These are phyloP conservation scores for Kwoniella bestiolae DNA, from an alignment of 768 basidiomycete genomes.

Conservation along the genomic window DNA sequence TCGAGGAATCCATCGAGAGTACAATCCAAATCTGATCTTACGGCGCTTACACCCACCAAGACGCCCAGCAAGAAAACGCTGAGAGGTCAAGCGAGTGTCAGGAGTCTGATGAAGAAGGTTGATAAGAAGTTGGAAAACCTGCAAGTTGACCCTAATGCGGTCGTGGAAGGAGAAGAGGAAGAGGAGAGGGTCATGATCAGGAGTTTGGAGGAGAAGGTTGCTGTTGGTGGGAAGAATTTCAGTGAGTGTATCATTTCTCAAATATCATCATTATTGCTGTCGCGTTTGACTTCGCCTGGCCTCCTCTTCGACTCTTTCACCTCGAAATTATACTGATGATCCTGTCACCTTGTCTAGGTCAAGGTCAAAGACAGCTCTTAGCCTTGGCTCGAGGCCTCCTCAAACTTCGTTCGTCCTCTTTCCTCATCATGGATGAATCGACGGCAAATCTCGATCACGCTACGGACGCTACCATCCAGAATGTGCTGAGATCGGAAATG, in stretches of 20 bases:
- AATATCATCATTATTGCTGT: no score
- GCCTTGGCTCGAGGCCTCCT: slow-evolving; percentile 63
- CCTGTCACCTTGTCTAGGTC: slow-evolving; percentile 28
- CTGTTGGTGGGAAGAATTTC: slow-evolving; percentile 59
- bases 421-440: slow-evolving; percentile 66
- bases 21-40: slow-evolving; percentile 9
- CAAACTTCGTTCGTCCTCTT: slow-evolving; percentile 62
- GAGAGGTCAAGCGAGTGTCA: slow-evolving; percentile 11
- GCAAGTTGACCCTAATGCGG: slow-evolving; percentile 5
- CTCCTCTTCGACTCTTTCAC: no score
- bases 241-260: slow-evolving; percentile 59
- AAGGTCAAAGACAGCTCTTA: slow-evolving; percentile 67
- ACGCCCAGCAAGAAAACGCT: slow-evolving; percentile 6
- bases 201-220: slow-evolving; percentile 56
- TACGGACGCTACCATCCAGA: slow-evolving; percentile 67
- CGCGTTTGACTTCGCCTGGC: neutral
- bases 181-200: slow-evolving; percentile 53
- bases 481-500: slow-evolving; percentile 62
- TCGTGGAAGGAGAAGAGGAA: slow-evolving; percentile 29
- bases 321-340: neutral
- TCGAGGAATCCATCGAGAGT: slow-evolving; percentile 35
- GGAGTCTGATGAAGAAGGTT: slow-evolving; percentile 13
- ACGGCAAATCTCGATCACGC: slow-evolving; percentile 63
- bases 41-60: slow-evolving; percentile 14
- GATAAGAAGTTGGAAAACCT: slow-evolving; percentile 11